Evolutionary conservation across 306 rosid genomes (phyloP), one percentile per base, ranked within the genome.

Genomic region (Begonia masoniana): DNA sequence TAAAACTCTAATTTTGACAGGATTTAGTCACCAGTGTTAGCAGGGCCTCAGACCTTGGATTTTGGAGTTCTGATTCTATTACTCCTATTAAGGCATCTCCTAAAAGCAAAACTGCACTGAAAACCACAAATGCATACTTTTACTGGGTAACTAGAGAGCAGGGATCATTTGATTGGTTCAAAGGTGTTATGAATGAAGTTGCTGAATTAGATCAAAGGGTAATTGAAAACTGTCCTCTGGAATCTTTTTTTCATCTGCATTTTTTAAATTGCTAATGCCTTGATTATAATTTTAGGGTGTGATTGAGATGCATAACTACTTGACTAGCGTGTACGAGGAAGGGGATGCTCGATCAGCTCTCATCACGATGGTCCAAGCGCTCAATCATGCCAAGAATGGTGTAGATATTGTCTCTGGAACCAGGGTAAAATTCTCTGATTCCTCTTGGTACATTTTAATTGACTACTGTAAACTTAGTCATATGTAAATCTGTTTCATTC

Each of bases 81-180:
- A 68, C 74, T 58, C 63, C 58, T 31, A 69, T 58, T 64, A 86
- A 72, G 71, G 62, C 68, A 58, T 50, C 82, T 70, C 94, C 82
- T 7, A 86, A 67, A 71, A 60, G 80, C 51, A 86, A 78, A 84
- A 86, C 76, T 60, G 36, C 78, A 50, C 55, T 92, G 59, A 92
- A 82, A 75, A 83, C 99, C 47, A 92, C 99, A 52, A 92, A 92
- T 43, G 96, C 99, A 46, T 87, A 83, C 78, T 92, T 92, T 52
- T 92, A 86, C 68, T 92, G 99, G 99, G 99, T 92, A 57, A 92
- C 99, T 21, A 86, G 96, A 74, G 99, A 92, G 71, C 99, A 92
- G 66, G 99, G 96, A 43, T 92, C 99, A 41, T 92, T 92, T 55
- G 99, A 92, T 80, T 92, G 99, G 99, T 92, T 92, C 71, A 92